Conservation (phyloP, 2,329 filamentous ascomycete species). For the Cladosporium velox region DNA sequence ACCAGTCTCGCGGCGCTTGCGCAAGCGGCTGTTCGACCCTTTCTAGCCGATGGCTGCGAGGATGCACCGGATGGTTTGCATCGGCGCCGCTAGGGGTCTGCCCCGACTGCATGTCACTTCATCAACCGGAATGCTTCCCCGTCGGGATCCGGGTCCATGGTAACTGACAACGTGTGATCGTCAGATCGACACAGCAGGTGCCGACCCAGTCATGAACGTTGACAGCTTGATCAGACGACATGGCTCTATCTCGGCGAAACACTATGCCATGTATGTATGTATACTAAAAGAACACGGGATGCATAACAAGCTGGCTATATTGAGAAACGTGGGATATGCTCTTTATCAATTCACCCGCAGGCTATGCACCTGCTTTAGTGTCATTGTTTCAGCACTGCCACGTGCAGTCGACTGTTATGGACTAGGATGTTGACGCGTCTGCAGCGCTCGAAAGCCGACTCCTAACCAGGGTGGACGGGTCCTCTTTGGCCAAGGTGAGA, state of each 20-base stretch:
- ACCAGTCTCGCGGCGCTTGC: neutral
- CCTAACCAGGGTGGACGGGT: conserved; percentile 28
- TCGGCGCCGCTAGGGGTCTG: neutral
- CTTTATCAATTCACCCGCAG: neutral
- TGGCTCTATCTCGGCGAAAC: neutral
- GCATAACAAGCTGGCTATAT: neutral
- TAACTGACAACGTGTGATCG: conserved; percentile 8
- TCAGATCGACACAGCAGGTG: conserved; percentile 11
- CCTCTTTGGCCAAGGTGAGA: conserved; percentile 16
- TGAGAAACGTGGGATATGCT: neutral
- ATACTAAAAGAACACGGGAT: neutral
- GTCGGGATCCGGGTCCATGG: conserved; percentile 5
- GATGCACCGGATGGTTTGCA: neutral
- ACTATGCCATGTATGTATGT: neutral
- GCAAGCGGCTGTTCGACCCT: neutral
- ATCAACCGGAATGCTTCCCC: conserved; percentile 10
- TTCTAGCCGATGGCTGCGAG: neutral
- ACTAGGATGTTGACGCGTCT: conserved; percentile 16
- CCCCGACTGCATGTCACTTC: neutral
- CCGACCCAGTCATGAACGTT: neutral
- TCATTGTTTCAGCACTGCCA: neutral
- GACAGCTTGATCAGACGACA: neutral
- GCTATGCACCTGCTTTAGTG: neutral
- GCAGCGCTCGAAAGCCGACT: conserved; percentile 21
- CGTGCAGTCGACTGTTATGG: neutral